phyloP scores from a whole-genome alignment of 192 early-diverging fungal genomes.

The Gigaspora rosea region DNA sequence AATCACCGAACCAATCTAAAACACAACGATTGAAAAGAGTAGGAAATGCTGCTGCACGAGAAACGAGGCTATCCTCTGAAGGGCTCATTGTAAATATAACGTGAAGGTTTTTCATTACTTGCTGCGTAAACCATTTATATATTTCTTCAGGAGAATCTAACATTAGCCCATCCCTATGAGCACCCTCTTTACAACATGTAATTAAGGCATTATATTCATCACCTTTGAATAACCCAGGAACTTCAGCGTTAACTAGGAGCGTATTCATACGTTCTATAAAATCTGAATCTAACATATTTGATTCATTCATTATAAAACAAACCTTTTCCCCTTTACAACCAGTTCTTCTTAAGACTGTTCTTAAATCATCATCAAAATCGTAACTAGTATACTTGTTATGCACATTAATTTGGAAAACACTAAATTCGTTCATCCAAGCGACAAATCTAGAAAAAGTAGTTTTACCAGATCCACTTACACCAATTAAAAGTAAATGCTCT shows the following conservation, averaged over 20 bases:
- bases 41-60: slow-evolving; percentile 94
- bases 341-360: slow-evolving; percentile 81
- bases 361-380: slow-evolving; percentile 98
- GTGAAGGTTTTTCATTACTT: slow-evolving; percentile 95
- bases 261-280: slow-evolving; percentile 99
- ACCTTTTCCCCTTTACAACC: slow-evolving; percentile 97
- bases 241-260: slow-evolving; percentile 95
- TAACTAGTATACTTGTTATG: slow-evolving; percentile 94
- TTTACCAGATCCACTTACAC: slow-evolving; percentile 96
- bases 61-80: slow-evolving; percentile 85
- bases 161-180: slow-evolving; percentile 89
- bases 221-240: slow-evolving; percentile 98
- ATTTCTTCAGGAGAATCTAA: slow-evolving; percentile 94
- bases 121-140: slow-evolving; percentile 97
- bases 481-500: slow-evolving; percentile 97
- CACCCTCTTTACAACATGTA: slow-evolving; percentile 93
- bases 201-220: slow-evolving; percentile 94
- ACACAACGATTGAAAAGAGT: slow-evolving; percentile 99
- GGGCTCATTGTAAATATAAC: slow-evolving; percentile 99
- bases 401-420: slow-evolving; percentile 96
- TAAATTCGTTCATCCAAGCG: slow-evolving; percentile 99
- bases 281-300: slow-evolving; percentile 94
- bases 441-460: slow-evolving; percentile 98
- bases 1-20: slow-evolving; percentile 99
- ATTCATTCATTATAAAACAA: slow-evolving; percentile 94